Percentiles rank a stretch among this genome's conserved stretches.
Conservation (phyloP, 345 rosid species). For the Kandelia obovata region DNA sequence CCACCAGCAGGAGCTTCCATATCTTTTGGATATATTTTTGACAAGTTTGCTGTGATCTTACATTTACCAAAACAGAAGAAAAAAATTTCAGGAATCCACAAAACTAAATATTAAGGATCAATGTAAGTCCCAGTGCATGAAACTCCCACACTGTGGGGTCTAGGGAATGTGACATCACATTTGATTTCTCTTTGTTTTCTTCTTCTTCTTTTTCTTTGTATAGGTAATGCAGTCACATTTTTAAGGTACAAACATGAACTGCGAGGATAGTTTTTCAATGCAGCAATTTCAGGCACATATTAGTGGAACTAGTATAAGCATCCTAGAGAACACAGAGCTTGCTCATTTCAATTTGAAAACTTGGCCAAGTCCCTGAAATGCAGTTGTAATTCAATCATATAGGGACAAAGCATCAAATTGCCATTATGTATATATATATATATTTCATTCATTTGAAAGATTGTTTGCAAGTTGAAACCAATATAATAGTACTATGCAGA, state of each 20-base stretch:
- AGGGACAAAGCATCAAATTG: background rate
- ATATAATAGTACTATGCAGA: background rate
- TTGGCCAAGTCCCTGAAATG: background rate
- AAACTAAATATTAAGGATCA: background rate
- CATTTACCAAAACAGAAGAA: conserved; percentile 8
- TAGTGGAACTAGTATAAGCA: too few relatives aligned
- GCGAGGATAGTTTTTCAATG: too few relatives aligned
- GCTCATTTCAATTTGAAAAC: too few relatives aligned
- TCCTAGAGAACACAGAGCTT: too few relatives aligned
- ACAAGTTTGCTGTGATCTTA: conserved; percentile 61
- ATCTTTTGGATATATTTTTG: conserved; percentile 79
- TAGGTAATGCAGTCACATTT: too few relatives aligned
- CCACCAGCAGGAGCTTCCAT: conserved; percentile 93
- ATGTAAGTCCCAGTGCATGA: background rate
- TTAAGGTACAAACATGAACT: too few relatives aligned
- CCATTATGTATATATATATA: background rate
- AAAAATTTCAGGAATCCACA: background rate
- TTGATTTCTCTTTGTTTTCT: too few relatives aligned
- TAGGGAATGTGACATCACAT: too few relatives aligned
- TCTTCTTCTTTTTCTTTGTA: too few relatives aligned
- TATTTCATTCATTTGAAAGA: background rate
- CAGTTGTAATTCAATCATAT: background rate
- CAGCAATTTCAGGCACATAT: too few relatives aligned
- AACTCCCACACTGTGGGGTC: background rate
- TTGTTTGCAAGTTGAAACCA: background rate